Evolutionary conservation across 495 filamentous ascomycete species (phyloP), one percentile per base, ranked within the genome.

Genomic region (Lentithecium fluviatile): DNA sequence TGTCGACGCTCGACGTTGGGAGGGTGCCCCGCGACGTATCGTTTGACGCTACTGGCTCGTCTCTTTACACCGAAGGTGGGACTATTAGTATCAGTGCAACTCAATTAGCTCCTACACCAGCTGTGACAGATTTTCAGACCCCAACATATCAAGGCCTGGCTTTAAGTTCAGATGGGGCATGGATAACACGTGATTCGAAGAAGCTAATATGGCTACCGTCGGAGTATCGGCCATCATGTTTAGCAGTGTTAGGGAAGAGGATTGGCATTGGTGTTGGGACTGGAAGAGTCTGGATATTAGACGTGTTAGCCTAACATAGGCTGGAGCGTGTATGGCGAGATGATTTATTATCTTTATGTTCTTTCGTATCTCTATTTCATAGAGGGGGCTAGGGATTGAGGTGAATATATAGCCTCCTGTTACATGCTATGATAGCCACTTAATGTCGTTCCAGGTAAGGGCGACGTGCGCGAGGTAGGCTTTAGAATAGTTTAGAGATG

Each of bases 191-290:
- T 46, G 59, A 60, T 60, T 66, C 62, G 32, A 45, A 69, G 37
- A 69, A 69, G 29, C 42, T 63, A 38, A 13, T 69, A 34, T 67
- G 63, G 67, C 40, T 69, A 55, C 69, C 67, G 19, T 69, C 67
- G 56, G 67, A 71, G 47, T 65, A 68, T 67, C 60, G 64, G 36
- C 64, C 56, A 24, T 51, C 42, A 45, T 70, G 67, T 49, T 69
- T 58, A 43, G 56, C 60, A 11, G 60, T 62, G 54, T 67, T 45
- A 24, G 52, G 52, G 60, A 69, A 62, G 1, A 62, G 23, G 21
- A 54, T 69, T 24, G 67, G 54, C 21, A 56, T 69, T 38, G 63
- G 62, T 45, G 52, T 59, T 67, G 58, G 59, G 58, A 36, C 26
- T 67, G 64, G 66, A 71, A 61, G 62, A 23, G 69, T 71, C 21